Evolutionary conservation across 202 grass and related monocot species (phyloP).

Genomic region (Schoenoplectus tabernaemontani): DNA sequence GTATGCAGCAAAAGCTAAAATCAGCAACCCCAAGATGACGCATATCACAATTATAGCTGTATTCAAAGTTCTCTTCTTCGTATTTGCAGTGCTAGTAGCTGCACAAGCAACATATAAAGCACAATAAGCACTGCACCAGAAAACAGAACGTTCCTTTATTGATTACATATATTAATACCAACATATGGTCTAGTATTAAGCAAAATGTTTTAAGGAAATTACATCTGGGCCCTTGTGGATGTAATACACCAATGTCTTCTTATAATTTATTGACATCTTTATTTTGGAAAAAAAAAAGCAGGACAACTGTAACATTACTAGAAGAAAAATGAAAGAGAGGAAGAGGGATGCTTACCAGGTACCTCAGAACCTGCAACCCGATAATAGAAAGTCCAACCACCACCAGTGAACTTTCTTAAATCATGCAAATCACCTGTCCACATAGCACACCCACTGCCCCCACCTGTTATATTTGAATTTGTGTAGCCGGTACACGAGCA

Average conservation of each 20-base stretch:
- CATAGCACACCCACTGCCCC: constrained; percentile 20
- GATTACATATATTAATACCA: neutral
- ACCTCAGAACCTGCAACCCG: constrained; percentile 8
- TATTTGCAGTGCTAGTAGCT: constrained; percentile 4
- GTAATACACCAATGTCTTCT: neutral
- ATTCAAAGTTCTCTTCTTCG: neutral
- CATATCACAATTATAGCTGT: neutral
- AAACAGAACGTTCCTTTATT: neutral
- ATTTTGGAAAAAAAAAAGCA: neutral
- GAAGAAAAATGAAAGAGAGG: neutral
- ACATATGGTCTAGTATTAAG: neutral
- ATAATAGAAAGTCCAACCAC: constrained; percentile 33
- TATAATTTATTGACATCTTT: neutral
- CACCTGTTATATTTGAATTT: constrained; percentile 31
- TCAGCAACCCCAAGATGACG: constrained; percentile 1
- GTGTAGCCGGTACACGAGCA: constrained; percentile 54
- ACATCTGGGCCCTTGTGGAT: neutral
- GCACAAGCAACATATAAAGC: neutral
- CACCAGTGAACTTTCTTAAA: neutral
- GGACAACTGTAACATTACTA: neutral
- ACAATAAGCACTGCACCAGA: neutral
- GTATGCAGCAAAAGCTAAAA: neutral
- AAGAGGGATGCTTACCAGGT: neutral
- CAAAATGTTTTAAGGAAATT: neutral
- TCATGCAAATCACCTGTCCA: constrained; percentile 39